phyloP scores from a whole-genome alignment of 495 filamentous ascomycete species.

The Cairneyella variabilis region DNA sequence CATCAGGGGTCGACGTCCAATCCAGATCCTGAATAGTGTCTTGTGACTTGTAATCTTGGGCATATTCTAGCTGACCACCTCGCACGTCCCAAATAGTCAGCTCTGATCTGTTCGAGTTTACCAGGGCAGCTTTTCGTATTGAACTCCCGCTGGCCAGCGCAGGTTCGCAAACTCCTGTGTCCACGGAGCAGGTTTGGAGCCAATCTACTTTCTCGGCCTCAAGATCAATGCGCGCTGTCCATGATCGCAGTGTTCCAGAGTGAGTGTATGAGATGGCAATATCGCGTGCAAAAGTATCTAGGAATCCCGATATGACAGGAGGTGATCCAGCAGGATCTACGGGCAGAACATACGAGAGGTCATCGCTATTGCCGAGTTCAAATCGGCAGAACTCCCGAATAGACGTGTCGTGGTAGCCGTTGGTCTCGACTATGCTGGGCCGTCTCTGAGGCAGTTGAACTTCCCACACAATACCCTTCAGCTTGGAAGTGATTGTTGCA shows the following conservation, averaged over 20 bases:
- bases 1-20: conserved; percentile 91
- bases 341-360: conserved; percentile 78
- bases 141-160: conserved; percentile 82
- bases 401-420: conserved; percentile 33
- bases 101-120: conserved; percentile 66
- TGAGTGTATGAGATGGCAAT: conserved; percentile 84
- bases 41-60: conserved; percentile 64
- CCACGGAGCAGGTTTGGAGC: conserved; percentile 78
- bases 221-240: conserved; percentile 74
- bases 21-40: conserved; percentile 84
- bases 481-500: conserved; percentile 77
- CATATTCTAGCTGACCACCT: conserved; percentile 76
- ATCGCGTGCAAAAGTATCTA: conserved; percentile 85
- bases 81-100: conserved; percentile 91
- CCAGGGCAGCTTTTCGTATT: conserved; percentile 81
- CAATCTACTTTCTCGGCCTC: conserved; percentile 61
- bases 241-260: conserved; percentile 72
- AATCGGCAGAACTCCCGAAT: conserved; percentile 71
- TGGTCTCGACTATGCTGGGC: conserved; percentile 25
- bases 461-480: conserved; percentile 86
- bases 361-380: conserved; percentile 64
- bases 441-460: conserved; percentile 46
- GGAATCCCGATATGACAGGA: conserved; percentile 68
- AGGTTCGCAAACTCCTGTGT: conserved; percentile 70
- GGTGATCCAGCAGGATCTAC: conserved; percentile 84